These are phyloP conservation scores for Fusarium burgessii DNA, from an alignment of 2,329 filamentous ascomycete genomes.

Conservation along the genomic window DNA sequence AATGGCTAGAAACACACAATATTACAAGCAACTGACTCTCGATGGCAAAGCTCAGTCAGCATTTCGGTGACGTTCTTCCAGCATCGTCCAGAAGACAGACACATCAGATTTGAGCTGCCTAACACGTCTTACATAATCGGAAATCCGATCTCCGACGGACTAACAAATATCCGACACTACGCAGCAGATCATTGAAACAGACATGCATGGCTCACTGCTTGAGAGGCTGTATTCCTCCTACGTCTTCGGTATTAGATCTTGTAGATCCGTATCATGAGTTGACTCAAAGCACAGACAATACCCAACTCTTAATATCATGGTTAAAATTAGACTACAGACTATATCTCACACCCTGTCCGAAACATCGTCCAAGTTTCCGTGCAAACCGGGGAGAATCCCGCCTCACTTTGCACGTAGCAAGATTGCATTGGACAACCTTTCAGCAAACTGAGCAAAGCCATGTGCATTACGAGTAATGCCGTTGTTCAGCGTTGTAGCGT, in stretches of 20 bases:
- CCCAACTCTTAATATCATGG: slow-evolving; percentile 16
- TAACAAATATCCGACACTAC: not conserved
- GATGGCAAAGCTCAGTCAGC: slow-evolving; percentile 47
- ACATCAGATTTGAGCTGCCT: slow-evolving; percentile 14
- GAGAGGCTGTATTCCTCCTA: not conserved
- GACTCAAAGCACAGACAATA: slow-evolving; percentile 9
- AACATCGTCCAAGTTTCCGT: not conserved
- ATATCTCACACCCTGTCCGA: slow-evolving; percentile 8
- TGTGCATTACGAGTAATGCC: not conserved
- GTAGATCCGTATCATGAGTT: slow-evolving; percentile 6
- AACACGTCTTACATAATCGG: slow-evolving; percentile 19
- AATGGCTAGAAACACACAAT: not conserved
- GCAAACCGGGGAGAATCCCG: slow-evolving; percentile 13
- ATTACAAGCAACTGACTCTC: not conserved
- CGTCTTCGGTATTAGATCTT: not conserved
- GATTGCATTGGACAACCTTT: not conserved
- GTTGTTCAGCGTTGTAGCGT: not conserved
- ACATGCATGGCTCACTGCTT: not conserved
- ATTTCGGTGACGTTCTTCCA: slow-evolving; percentile 46
- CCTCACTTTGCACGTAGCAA: not conserved
- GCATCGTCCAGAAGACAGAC: slow-evolving; percentile 32
- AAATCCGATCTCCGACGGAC: not conserved
- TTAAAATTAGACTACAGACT: slow-evolving; percentile 34
- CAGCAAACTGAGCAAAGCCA: not conserved
- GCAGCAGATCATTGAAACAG: not conserved